phyloP scores from a whole-genome alignment of 1,284 basidiomycete species.

The Cryptococcus maquisensis region DNA sequence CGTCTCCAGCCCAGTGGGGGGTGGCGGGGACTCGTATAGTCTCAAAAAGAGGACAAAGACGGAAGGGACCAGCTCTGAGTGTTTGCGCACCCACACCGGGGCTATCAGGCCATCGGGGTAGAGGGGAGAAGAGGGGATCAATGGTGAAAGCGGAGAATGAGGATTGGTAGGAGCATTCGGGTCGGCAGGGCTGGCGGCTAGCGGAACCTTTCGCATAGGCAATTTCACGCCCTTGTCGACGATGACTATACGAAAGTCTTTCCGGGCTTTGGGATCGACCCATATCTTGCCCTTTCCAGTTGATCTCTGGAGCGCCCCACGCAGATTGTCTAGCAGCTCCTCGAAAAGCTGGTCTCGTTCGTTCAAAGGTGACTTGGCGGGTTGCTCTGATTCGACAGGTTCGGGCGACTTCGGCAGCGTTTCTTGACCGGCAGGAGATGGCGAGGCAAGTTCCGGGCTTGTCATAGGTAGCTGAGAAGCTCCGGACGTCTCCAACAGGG shows the following conservation, averaged over 20 bases:
- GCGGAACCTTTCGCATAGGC: slow-evolving; percentile 74
- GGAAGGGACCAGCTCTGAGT: slow-evolving; percentile 81
- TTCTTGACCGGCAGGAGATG: slow-evolving; percentile 2
- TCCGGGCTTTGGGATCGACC: slow-evolving; percentile 41
- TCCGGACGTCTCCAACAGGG: slow-evolving; percentile 4
- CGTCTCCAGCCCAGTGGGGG: slow-evolving; percentile 7
- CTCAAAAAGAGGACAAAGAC: slow-evolving; percentile 87
- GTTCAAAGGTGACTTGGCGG: neutral
- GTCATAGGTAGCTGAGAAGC: neutral
- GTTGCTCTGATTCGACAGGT: too few relatives aligned
- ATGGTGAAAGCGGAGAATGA: slow-evolving; percentile 85
- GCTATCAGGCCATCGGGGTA: slow-evolving; percentile 93
- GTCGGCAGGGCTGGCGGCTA: slow-evolving; percentile 25
- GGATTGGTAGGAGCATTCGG: slow-evolving; percentile 22
- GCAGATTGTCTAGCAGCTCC: slow-evolving; percentile 56
- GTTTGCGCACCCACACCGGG: slow-evolving; percentile 95
- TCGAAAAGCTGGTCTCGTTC: slow-evolving; percentile 47
- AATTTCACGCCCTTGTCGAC: slow-evolving; percentile 78
- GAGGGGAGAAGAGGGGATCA: slow-evolving; percentile 79
- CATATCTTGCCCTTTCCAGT: slow-evolving; percentile 54
- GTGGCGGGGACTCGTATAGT: slow-evolving; percentile 60
- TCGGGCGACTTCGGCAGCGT: neutral
- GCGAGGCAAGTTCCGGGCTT: too few relatives aligned
- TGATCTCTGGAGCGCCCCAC: slow-evolving; percentile 60
- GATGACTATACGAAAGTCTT: slow-evolving; percentile 71